These are phyloP conservation scores for Haplographium delicatum DNA, from an alignment of 495 filamentous ascomycete species.

Conservation along the genomic window DNA sequence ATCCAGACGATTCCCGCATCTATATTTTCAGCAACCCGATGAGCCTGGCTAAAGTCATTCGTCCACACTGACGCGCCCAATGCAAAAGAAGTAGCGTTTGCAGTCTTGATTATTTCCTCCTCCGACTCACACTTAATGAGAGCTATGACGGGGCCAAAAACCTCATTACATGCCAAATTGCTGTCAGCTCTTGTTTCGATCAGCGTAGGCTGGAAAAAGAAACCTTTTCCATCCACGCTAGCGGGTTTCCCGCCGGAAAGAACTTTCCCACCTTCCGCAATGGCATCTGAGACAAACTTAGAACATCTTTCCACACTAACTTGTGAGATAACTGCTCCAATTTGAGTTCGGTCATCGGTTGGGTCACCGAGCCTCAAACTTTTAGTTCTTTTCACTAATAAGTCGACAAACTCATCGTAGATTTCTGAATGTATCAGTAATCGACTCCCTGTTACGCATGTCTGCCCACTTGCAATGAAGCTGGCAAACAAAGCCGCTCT, in stretches of 20 bases:
- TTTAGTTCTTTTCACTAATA: constrained; percentile 31
- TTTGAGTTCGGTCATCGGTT: constrained; percentile 42
- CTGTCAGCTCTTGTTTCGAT: constrained; percentile 30
- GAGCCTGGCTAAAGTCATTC: constrained; percentile 50
- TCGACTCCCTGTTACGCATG: constrained; percentile 55
- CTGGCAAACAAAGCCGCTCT: constrained; percentile 48
- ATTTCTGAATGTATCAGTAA: constrained; percentile 49
- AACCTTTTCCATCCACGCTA: constrained; percentile 39
- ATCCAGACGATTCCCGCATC: constrained; percentile 59
- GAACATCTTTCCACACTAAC: constrained; percentile 34
- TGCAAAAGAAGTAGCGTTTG: constrained; percentile 76
- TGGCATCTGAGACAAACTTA: constrained; percentile 33
- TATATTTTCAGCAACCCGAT: constrained; percentile 49
- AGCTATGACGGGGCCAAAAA: constrained; percentile 77
- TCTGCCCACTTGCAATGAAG: constrained; percentile 56
- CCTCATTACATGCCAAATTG: constrained; percentile 29
- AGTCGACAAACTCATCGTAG: constrained; percentile 32
- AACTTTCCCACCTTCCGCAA: constrained; percentile 26
- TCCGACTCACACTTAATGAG: constrained; percentile 75
- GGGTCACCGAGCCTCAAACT: constrained; percentile 31
- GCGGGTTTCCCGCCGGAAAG: constrained; percentile 34
- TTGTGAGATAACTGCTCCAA: constrained; percentile 39
- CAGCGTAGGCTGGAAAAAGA: constrained; percentile 55
- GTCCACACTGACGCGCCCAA: constrained; percentile 55
- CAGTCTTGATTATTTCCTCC: constrained; percentile 74